Base-by-base conservation (phyloP, 257 asterid genomes). In the Asclepias syriaca region DNA sequence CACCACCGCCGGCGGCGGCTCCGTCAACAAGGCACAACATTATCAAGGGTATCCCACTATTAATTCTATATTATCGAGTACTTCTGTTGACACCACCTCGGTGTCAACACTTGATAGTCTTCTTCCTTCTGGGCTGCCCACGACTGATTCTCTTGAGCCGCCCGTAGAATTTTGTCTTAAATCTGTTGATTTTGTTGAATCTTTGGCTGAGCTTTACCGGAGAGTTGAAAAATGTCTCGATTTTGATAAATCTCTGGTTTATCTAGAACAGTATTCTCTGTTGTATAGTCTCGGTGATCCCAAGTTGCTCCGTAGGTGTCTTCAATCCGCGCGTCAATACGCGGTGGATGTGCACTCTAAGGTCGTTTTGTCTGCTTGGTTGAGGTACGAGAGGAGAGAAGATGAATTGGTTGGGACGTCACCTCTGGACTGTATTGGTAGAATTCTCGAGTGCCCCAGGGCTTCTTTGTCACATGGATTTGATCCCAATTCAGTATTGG, bases 331-430 rank as follows among this genome's bases (percentile, higher is more conserved):
- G 0, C 77, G 90, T 12, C 82, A 72, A 56, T 85, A 84, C 68
- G 88, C 88, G 0, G 75, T 78, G 43, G 84, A 84, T 63, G 88
- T 86, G 72, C 87, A 82, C 45, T 84, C 85, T 1, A 84, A 84
- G 80, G 79, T 86, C 5, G 85, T 86, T 66, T 75, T 84, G 68
- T 82, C 88, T 13, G 88, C 88, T 58, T 86, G 91, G 91, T 80
- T 86, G 83, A 69, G 91, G 85, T 86, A 84, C 54, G 88, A 84
- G 76, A 82, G 90, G 78, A 86, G 90, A 67, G 90, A 84, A 68
- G 88, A 84, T 77, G 85, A 86, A 64, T 67, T 86, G 39, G 73
- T 75, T 5, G 88, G 87, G 12, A 77, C 73, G 10, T 86, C 85
- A 5, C 49, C 85, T 50, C 73, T 86, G 64, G 88, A 84, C 73